Evolutionary conservation across 1,284 basidiomycete species (phyloP).

Genomic region (Pyrrhoderma noxium): DNA sequence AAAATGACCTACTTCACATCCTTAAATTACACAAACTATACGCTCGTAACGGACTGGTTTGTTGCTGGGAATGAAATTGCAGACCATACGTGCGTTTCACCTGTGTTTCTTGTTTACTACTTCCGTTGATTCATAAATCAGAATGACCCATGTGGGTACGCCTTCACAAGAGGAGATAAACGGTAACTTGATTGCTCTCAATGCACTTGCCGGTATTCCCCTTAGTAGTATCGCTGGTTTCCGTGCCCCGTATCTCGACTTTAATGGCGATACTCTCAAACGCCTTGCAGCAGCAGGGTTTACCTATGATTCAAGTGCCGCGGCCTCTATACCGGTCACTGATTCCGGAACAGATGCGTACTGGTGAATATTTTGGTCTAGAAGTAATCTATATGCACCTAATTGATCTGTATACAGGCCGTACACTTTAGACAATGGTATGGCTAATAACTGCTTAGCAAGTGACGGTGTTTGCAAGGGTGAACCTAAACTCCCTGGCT

Average conservation of each 20-base stretch:
- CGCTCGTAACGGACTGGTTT: slow-evolving; percentile 78
- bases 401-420: slow-evolving; percentile 27
- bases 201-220: slow-evolving; percentile 75
- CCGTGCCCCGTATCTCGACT: slow-evolving; percentile 74
- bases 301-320: slow-evolving; percentile 66
- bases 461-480: slow-evolving; percentile 59
- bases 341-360: slow-evolving; percentile 65
- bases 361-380: slow-evolving; percentile 32
- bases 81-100: slow-evolving; percentile 64
- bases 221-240: slow-evolving; percentile 64
- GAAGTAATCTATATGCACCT: too few species aligned
- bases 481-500: slow-evolving; percentile 64
- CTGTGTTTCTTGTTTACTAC: slow-evolving; percentile 11
- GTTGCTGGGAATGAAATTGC: slow-evolving; percentile 82
- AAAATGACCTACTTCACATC: slow-evolving; percentile 74
- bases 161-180: slow-evolving; percentile 61
- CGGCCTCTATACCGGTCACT: slow-evolving; percentile 62
- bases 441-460: slow-evolving; percentile 71
- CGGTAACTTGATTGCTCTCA: slow-evolving; percentile 75
- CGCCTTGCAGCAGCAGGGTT: slow-evolving; percentile 52
- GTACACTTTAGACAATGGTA: slow-evolving; percentile 65
- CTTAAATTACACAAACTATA: slow-evolving; percentile 72
- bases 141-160: slow-evolving; percentile 75
- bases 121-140: slow-evolving; percentile 25
- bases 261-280: slow-evolving; percentile 55